Percentiles rank a stretch among this genome's conserved stretches.
Evolutionary conservation across 306 rosid genomes (phyloP).

Genomic region (Quercus ilex): DNA sequence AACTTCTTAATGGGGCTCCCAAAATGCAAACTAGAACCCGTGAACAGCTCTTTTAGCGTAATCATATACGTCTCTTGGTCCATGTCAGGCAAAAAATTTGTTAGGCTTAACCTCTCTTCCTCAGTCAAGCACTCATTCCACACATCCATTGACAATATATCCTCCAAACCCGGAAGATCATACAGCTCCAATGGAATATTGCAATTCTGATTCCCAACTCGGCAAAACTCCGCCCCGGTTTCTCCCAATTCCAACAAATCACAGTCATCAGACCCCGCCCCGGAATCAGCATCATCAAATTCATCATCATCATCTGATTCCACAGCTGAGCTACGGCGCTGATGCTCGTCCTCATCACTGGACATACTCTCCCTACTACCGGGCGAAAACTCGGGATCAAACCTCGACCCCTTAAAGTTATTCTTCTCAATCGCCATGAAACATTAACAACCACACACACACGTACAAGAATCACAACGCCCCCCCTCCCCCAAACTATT

Average conservation of each 20-base stretch:
- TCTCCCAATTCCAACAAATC: slow-evolving; percentile 97
- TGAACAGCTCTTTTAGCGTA: slow-evolving; percentile 71
- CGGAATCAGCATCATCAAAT: slow-evolving; percentile 92
- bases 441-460: slow-evolving; percentile 37
- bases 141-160: slow-evolving; percentile 74
- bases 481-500: slow-evolving; percentile 27
- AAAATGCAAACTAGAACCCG: slow-evolving; percentile 79
- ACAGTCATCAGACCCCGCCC: slow-evolving; percentile 99
- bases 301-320: slow-evolving; percentile 95
- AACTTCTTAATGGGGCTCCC: slow-evolving; percentile 82
- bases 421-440: slow-evolving; percentile 98
- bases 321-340: slow-evolving; percentile 53
- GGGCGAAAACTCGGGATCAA: slow-evolving; percentile 82
- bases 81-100: slow-evolving; percentile 88
- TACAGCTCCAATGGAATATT: slow-evolving; percentile 88
- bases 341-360: slow-evolving; percentile 87
- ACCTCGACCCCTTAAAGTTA: slow-evolving; percentile 76
- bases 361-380: slow-evolving; percentile 82
- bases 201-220: slow-evolving; percentile 88
- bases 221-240: slow-evolving; percentile 93
- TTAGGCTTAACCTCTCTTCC: slow-evolving; percentile 79
- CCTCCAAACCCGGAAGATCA: slow-evolving; percentile 85
- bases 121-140: slow-evolving; percentile 92
- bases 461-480: too few species aligned
- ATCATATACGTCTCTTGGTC: slow-evolving; percentile 75